Evolutionary conservation across 768 basidiomycete species (phyloP).

Genomic region (Mycena pura): DNA sequence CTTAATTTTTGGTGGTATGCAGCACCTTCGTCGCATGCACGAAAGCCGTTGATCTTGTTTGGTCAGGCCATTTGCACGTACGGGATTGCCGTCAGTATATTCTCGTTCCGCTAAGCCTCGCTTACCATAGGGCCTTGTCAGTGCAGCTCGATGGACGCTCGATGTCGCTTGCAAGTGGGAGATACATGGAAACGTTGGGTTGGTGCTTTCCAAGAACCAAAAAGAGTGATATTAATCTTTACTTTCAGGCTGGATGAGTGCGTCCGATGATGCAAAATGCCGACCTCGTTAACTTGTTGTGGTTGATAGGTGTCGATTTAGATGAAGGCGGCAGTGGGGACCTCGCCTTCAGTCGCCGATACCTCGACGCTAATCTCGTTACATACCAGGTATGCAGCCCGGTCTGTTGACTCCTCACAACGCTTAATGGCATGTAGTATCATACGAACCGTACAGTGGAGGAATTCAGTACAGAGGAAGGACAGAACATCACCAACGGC

Average conservation of each 20-base stretch:
- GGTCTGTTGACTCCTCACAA: not conserved
- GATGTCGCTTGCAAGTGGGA: slow-evolving; percentile 84
- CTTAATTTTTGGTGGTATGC: slow-evolving; percentile 68
- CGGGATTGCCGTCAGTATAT: slow-evolving; percentile 71
- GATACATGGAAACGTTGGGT: slow-evolving; percentile 95
- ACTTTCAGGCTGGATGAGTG: slow-evolving; percentile 68
- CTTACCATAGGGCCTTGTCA: slow-evolving; percentile 24
- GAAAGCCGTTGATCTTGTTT: not conserved
- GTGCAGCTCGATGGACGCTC: slow-evolving; percentile 74
- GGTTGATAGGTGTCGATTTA: slow-evolving; percentile 13
- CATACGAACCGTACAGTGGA: slow-evolving; percentile 61
- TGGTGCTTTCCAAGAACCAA: slow-evolving; percentile 20
- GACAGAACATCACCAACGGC: slow-evolving; percentile 51
- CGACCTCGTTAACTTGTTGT: not conserved
- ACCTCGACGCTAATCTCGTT: slow-evolving; percentile 80
- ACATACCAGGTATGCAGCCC: slow-evolving; percentile 63
- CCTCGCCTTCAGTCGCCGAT: slow-evolving; percentile 71
- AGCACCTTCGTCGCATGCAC: not conserved
- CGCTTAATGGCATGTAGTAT: slow-evolving; percentile 49
- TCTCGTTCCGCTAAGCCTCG: too few relatives aligned
- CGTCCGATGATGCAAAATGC: slow-evolving; percentile 18
- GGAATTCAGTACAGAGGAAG: slow-evolving; percentile 66
- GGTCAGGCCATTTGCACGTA: slow-evolving; percentile 74
- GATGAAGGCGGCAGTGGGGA: slow-evolving; percentile 42
- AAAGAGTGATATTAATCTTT: not conserved